Percentiles rank a stretch among this genome's conserved stretches.
phyloP scores from a whole-genome alignment of 805 yeast species.

The Cyberlindnera nakhonratchasimensis region DNA sequence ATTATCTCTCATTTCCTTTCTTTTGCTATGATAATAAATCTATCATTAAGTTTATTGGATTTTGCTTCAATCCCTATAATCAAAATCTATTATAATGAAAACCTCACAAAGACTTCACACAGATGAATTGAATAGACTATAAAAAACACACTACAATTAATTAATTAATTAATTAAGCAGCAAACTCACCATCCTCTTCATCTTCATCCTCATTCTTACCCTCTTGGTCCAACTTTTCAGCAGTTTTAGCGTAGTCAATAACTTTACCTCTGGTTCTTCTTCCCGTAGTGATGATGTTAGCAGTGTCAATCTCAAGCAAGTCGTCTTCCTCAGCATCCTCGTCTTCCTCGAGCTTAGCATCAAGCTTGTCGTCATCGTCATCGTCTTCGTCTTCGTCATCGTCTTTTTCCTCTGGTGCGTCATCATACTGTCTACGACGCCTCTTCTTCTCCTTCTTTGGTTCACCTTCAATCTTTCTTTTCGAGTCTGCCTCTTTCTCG shows the following conservation, averaged over 20 bases:
- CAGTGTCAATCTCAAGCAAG: conserved; percentile 70
- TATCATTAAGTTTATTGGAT: too few relatives aligned
- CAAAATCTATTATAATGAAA: too few relatives aligned
- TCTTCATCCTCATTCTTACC: conserved; percentile 31
- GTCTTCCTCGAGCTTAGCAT: conserved; percentile 39
- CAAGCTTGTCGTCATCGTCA: conserved; percentile 50
- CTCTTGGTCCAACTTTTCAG: conserved; percentile 53
- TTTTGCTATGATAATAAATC: too few relatives aligned
- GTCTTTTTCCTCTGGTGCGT: conserved; percentile 51
- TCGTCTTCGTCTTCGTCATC: conserved; percentile 43
- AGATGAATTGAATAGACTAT: not conserved
- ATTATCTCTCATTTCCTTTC: too few relatives aligned
- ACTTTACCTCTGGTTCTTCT: conserved; percentile 89
- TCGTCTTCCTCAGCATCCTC: conserved; percentile 78
- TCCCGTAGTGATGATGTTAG: conserved; percentile 80
- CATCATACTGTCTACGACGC: conserved; percentile 60
- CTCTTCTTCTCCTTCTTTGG: conserved; percentile 45
- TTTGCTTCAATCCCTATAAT: too few relatives aligned
- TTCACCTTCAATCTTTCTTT: conserved; percentile 27
- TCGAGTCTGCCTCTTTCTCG: conserved; percentile 23
- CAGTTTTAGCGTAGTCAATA: conserved; percentile 80
- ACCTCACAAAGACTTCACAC: not conserved
- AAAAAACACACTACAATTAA: not conserved
- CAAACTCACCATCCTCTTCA: conserved; percentile 48
- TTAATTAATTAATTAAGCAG: not conserved